Conservation (phyloP, 139 green algal species). For the Closterium sp. region DNA sequence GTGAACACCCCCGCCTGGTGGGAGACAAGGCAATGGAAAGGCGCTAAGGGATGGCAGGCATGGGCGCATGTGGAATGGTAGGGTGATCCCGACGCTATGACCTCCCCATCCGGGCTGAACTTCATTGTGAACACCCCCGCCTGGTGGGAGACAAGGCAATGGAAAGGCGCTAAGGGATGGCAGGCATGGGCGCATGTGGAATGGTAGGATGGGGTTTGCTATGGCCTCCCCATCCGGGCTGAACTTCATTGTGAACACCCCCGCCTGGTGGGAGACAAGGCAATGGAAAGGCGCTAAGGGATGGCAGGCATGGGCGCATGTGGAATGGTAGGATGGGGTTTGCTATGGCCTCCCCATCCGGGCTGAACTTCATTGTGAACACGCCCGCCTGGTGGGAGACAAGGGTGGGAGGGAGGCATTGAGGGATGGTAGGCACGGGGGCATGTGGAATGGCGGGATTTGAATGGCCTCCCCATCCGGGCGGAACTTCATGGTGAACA, state of each 20-base stretch:
- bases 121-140: conserved; percentile 74
- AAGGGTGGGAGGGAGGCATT: too few species aligned
- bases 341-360: conserved; percentile 74
- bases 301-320: neutral
- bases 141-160: conserved; percentile 28
- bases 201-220: too few species aligned
- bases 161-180: neutral
- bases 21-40: too few species aligned
- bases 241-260: conserved; percentile 81
- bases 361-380: conserved; percentile 78
- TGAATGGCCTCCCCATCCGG: conserved; percentile 73
- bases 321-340: too few species aligned
- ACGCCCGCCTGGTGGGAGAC: conserved; percentile 64
- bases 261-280: conserved; percentile 49
- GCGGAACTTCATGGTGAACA: conserved; percentile 81
- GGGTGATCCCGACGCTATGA: conserved; percentile 72
- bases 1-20: conserved; percentile 69
- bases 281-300: neutral
- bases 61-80: neutral
- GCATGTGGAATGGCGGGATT: too few species aligned
- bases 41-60: neutral
- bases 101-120: conserved; percentile 80
- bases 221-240: conserved; percentile 74
- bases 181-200: neutral
- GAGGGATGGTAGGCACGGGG: neutral